A percentile compares a stretch with the other conserved stretches of the same genome.
phyloP scores from a whole-genome alignment of 108 stramenopile species.

The Cylindrotheca fusiformis region DNA sequence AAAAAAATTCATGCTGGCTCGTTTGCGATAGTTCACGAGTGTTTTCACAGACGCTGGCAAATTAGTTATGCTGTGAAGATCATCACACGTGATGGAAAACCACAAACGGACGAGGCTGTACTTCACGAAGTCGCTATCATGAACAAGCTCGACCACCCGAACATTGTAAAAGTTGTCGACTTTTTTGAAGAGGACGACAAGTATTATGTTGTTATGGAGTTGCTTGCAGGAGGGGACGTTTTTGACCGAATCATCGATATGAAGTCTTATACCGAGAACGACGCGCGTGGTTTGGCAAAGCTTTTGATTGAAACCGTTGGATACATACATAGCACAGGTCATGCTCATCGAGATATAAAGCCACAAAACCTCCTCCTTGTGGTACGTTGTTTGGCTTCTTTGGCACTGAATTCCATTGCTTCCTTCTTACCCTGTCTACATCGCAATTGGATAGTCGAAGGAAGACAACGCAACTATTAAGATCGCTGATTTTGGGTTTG shows the following conservation, averaged over 20 bases:
- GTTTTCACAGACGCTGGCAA: constrained; percentile 29
- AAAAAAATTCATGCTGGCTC: constrained; percentile 53
- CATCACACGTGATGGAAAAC: constrained; percentile 37
- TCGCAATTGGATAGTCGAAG: constrained; percentile 24
- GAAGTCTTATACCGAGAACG: constrained; percentile 89
- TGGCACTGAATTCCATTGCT: not conserved
- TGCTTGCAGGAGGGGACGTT: constrained; percentile 91
- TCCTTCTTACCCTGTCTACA: too few species aligned
- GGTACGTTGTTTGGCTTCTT: constrained; percentile 28
- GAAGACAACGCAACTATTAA: constrained; percentile 82
- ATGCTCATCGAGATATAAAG: constrained; percentile 94
- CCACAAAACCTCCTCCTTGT: constrained; percentile 91
- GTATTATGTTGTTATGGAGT: constrained; percentile 91
- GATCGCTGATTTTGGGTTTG: constrained; percentile 95
- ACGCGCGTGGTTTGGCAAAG: constrained; percentile 83
- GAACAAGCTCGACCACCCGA: constrained; percentile 56
- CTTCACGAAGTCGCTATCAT: constrained; percentile 75
- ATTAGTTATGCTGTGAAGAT: constrained; percentile 66
- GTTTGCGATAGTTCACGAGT: constrained; percentile 59
- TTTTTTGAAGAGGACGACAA: constrained; percentile 86
- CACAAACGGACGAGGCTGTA: constrained; percentile 53
- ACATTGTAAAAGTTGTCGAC: constrained; percentile 84
- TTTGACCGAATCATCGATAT: constrained; percentile 91
- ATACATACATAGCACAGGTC: constrained; percentile 73
- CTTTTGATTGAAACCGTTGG: constrained; percentile 72